Conservation (phyloP, 78 protist species). For the Trichosphaerium sp. region DNA sequence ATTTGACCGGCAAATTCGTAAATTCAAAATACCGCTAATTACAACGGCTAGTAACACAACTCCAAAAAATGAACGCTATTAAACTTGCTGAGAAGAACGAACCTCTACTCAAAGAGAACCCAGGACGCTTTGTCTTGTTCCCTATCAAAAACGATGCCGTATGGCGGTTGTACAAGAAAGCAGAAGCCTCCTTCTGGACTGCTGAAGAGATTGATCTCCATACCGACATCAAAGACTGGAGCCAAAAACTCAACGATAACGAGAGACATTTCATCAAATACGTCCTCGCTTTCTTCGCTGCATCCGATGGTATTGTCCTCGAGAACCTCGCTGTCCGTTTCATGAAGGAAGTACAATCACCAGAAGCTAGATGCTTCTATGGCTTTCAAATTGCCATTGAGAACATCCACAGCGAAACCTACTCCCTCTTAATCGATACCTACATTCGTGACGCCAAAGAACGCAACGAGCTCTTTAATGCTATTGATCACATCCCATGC, state of each 20-base stretch:
- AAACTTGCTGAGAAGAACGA: conserved; percentile 19
- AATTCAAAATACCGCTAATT: too few relatives aligned
- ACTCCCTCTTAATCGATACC: conserved; percentile 89
- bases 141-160: conserved; percentile 77
- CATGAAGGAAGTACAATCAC: conserved; percentile 84
- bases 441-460: conserved; percentile 66
- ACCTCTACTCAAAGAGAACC: conserved; percentile 49
- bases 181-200: conserved; percentile 91
- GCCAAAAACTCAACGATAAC: conserved; percentile 56
- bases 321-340: conserved; percentile 91
- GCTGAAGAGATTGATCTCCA: conserved; percentile 92
- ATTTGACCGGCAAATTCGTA: too few relatives aligned
- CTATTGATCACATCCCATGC: conserved; percentile 84
- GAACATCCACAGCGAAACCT: conserved; percentile 92
- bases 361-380: conserved; percentile 98
- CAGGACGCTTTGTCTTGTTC: conserved; percentile 78
- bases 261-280: conserved; percentile 84
- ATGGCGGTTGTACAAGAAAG: conserved; percentile 91
- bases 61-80: too few relatives aligned
- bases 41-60: too few relatives aligned
- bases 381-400: conserved; percentile 95
- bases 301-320: conserved; percentile 93
- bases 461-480: conserved; percentile 72
- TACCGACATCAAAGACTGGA: conserved; percentile 71
- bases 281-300: conserved; percentile 96